A percentile compares a stretch with the other conserved stretches of the same genome.
These are phyloP conservation scores for barley (Hordeum vulgare) DNA, from an alignment of 176 grass and related monocot genomes.

Conservation along the genomic window DNA sequence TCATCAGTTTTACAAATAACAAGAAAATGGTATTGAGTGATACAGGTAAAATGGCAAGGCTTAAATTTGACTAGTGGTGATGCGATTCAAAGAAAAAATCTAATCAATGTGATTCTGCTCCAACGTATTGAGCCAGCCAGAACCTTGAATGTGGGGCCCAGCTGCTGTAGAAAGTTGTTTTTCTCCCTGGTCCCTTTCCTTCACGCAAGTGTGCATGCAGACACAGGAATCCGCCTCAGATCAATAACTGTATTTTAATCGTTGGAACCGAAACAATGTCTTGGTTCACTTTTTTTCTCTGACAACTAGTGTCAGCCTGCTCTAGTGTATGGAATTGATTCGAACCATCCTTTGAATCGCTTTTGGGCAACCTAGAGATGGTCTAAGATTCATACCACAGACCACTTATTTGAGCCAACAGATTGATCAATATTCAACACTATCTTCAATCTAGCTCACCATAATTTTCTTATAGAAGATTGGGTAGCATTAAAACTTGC, in stretches of 20 bases:
- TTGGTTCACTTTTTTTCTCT: too few relatives aligned
- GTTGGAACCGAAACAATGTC: too few relatives aligned
- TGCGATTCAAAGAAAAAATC: neutral
- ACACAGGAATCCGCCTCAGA: too few relatives aligned
- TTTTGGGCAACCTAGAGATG: neutral
- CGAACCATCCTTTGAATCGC: neutral
- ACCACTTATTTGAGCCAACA: neutral
- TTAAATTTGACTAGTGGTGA: neutral
- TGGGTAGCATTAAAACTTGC: neutral
- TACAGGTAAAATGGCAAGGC: neutral
- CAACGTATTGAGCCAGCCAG: too few relatives aligned
- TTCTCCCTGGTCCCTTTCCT: too few relatives aligned
- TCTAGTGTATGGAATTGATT: too few relatives aligned
- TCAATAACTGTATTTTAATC: too few relatives aligned
- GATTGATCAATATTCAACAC: neutral
- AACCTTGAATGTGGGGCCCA: too few relatives aligned
- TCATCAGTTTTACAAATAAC: neutral
- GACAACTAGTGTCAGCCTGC: too few relatives aligned
- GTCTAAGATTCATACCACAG: neutral
- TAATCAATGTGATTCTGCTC: neutral
- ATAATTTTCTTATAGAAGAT: neutral
- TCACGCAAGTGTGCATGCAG: too few relatives aligned
- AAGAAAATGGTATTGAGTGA: neutral
- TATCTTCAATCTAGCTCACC: neutral
- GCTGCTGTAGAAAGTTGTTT: too few relatives aligned